A percentile compares a stretch with the other conserved stretches of the same genome.
phyloP scores from a whole-genome alignment of 176 grass and related monocot genomes.

The Melocanna baccifera region DNA sequence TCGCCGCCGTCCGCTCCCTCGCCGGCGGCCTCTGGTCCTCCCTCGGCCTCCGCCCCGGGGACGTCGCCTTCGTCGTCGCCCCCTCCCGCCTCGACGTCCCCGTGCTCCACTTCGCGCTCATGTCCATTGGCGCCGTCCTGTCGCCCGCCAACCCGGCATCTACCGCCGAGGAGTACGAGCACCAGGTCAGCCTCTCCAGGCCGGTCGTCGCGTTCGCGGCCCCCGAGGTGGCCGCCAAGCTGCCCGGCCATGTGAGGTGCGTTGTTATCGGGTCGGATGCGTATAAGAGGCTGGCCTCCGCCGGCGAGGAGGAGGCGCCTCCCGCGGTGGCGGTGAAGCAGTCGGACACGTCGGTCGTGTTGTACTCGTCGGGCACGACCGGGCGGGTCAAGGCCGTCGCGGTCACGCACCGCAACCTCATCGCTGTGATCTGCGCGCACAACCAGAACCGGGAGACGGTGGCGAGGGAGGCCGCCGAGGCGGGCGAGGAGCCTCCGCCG shows the following conservation, averaged over 20 bases:
- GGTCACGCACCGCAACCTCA: conserved; percentile 71
- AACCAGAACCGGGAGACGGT: not conserved
- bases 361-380: conserved; percentile 89
- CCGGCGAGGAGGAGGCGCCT: not conserved
- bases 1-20: conserved; percentile 54
- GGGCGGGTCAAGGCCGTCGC: conserved; percentile 71
- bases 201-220: conserved; percentile 54
- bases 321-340: conserved; percentile 52
- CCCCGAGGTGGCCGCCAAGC: conserved; percentile 35
- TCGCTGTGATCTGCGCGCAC: conserved; percentile 38
- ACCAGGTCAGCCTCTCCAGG: conserved; percentile 41
- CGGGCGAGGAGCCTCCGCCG: conserved; percentile 20
- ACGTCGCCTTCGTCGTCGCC: conserved; percentile 52
- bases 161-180: conserved; percentile 48
- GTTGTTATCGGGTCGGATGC: conserved; percentile 57
- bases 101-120: conserved; percentile 58
- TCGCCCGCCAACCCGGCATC: conserved; percentile 64
- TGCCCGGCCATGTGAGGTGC: conserved; percentile 28
- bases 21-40: conserved; percentile 37
- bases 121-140: conserved; percentile 67
- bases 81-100: conserved; percentile 54
- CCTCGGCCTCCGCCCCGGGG: conserved; percentile 40
- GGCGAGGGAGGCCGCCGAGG: conserved; percentile 28
- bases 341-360: conserved; percentile 69
- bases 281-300: conserved; percentile 33